Evolutionary conservation across 140 eudicot species (phyloP), one percentile per base, ranked within the genome.

Genomic region (Oenanthe javanica): DNA sequence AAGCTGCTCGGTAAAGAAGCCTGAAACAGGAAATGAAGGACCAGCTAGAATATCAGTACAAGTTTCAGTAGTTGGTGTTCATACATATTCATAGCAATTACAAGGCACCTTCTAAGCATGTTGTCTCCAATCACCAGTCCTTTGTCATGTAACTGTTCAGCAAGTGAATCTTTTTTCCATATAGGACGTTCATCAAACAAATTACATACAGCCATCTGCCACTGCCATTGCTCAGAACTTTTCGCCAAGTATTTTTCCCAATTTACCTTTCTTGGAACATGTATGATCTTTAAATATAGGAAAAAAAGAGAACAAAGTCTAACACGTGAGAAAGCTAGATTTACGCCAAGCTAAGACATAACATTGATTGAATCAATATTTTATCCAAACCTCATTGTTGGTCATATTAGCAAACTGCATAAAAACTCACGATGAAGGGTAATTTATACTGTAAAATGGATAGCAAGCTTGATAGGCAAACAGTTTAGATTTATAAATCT

Each of bases 151-250:
- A 94, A 90, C 45, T 86, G 90, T 75, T 90, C 98, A 79, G 84
- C 77, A 31, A 92, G 72, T 67, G 96, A 89, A 43, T 84, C 61
- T 83, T 86, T 89, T 67, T 87, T 84, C 98, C 98, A 92, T 85
- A 94, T 79, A 57, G 97, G 93, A 23, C 89, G 93, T 82, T 94
- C 95, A 8, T 94, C 91, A 82, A 94, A 92, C 88, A 89, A 73
- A 52, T 91, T 83, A 82, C 91, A 94, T 50, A 94, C 91, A 54
- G 89, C 90, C 87, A 74, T 88, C 80, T 90, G 97, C 90, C 85
- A 87, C 46, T 84, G 80, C 95, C 96, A 92, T 75, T 85, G 95
- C 36, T 92, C 89, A 50, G 97, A 86, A 55, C 85, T 86, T 79
- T 84, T 51, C 27, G 87, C 87, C 84, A 94, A 85, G 85, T 85